Evolutionary conservation across 805 yeast genomes (phyloP).

Genomic region (Saturnispora ahearnii): DNA sequence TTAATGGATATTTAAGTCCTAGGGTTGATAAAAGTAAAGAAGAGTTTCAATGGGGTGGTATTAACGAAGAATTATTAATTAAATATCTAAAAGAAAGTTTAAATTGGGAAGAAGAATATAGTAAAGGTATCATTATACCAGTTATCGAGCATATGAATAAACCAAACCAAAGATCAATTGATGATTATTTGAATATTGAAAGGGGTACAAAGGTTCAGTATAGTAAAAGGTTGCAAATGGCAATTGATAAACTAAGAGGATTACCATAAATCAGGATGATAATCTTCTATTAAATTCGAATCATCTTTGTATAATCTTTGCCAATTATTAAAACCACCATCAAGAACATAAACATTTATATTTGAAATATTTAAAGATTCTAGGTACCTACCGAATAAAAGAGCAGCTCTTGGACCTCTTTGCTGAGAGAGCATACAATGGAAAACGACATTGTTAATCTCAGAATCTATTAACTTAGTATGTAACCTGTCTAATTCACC

Average conservation of each 20-base stretch:
- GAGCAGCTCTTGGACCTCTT: conserved; percentile 82
- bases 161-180: conserved; percentile 48
- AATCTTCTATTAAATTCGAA: conserved; percentile 49
- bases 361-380: conserved; percentile 25
- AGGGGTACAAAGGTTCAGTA: conserved; percentile 37
- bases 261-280: conserved; percentile 35
- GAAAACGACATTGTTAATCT: conserved; percentile 54
- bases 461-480: conserved; percentile 28
- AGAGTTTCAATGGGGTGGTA: conserved; percentile 81
- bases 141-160: conserved; percentile 71
- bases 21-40: conserved; percentile 78
- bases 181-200: conserved; percentile 62
- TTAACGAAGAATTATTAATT: conserved; percentile 73
- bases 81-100: conserved; percentile 57
- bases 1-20: conserved; percentile 68
- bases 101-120: conserved; percentile 70
- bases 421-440: conserved; percentile 90
- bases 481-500: conserved; percentile 25
- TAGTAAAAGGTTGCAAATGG: conserved; percentile 48
- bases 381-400: conserved; percentile 44
- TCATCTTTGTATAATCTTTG: conserved; percentile 68
- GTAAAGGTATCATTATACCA: conserved; percentile 81
- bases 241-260: background rate
- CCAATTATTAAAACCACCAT: conserved; percentile 87
- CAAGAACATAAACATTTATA: conserved; percentile 50